Base-by-base conservation (phyloP, 257 asterid genomes). In the Haberlea rhodopensis region DNA sequence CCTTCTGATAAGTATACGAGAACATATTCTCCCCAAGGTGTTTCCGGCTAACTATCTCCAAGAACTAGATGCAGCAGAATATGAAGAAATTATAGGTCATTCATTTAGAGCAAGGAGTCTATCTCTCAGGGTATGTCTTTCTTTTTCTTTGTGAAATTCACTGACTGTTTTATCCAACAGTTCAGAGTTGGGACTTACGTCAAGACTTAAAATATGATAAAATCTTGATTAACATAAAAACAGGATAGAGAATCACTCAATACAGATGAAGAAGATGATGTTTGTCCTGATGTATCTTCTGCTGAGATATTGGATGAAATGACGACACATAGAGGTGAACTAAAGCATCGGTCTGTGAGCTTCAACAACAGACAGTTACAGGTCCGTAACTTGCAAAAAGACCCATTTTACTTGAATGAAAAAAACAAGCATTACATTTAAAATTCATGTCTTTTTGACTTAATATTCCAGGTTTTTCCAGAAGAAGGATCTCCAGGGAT, bases 51-150 rank as follows among this genome's bases (percentile, higher is more conserved):
- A 43, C 9, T 57, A 76, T 66, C 76, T 85, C 5, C 75, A 61
- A 49, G 87, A 85, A 63, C 87, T 85, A 1, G 92, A 85, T 65
- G 92, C 89, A 19, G 85, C 81, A 6, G 89, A 82, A 8, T 85
- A 85, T 24, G 92, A 82, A 59, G 89, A 85, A 62, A 61, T 77
- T 2, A 63, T 57, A 6, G 85, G 89, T 32, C 26, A 81, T 21
- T 84, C 82, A 16, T 78, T 73, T 40, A 70, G 62, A n/a, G 69
- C 83, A 11, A 73, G 59, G 16, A 82, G 84, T 57, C 43, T 66
- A 52, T 77, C 85, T 27, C 32, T 54, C 62, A 74, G 65, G 70
- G 88, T 85, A 73, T 18, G 63, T 54, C 24, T 19, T 5, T 57
- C 0, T 37, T 37, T n/a, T 37, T 37, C 0, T n/a, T 49, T 5